These are phyloP conservation scores for Geotrichum klebahnii DNA, from an alignment of 1,139 yeast species.

Conservation along the genomic window DNA sequence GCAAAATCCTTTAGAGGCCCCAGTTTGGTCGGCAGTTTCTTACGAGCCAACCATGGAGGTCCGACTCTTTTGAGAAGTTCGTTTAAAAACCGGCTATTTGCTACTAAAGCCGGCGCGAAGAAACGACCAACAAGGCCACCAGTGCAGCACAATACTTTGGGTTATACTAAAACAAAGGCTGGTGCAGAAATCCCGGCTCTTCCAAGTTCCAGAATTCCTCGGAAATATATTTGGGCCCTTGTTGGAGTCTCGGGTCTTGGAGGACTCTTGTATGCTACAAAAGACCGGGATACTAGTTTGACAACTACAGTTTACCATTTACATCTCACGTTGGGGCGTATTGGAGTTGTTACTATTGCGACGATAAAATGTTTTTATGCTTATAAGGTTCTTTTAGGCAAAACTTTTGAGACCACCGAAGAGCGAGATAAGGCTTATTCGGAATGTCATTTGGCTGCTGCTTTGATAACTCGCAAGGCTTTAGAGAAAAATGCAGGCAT, in stretches of 20 bases:
- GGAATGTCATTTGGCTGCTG: slow-evolving; percentile 68
- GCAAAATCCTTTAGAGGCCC: not conserved
- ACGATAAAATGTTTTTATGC: slow-evolving; percentile 34
- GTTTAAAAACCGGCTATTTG: not conserved
- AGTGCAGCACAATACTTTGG: not conserved
- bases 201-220: slow-evolving; percentile 7
- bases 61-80: too few relatives aligned
- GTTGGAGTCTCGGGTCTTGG: slow-evolving; percentile 19
- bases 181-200: slow-evolving; percentile 16
- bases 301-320: slow-evolving; percentile 36
- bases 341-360: slow-evolving; percentile 37
- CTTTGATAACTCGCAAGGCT: slow-evolving; percentile 71
- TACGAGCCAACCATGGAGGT: too few relatives aligned
- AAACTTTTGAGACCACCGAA: slow-evolving; percentile 46
- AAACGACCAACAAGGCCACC: slow-evolving; percentile 1
- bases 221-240: slow-evolving; percentile 2
- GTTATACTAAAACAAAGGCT: slow-evolving; percentile 7
- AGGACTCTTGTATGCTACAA: slow-evolving; percentile 37
- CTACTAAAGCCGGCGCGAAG: slow-evolving; percentile 1
- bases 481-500: slow-evolving; percentile 86
- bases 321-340: slow-evolving; percentile 32
- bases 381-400: slow-evolving; percentile 56
- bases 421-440: slow-evolving; percentile 54
- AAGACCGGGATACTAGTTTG: slow-evolving; percentile 35
- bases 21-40: not conserved